These are phyloP conservation scores for Thelonectria discophora DNA, from an alignment of 2,329 filamentous ascomycete genomes.

Conservation along the genomic window DNA sequence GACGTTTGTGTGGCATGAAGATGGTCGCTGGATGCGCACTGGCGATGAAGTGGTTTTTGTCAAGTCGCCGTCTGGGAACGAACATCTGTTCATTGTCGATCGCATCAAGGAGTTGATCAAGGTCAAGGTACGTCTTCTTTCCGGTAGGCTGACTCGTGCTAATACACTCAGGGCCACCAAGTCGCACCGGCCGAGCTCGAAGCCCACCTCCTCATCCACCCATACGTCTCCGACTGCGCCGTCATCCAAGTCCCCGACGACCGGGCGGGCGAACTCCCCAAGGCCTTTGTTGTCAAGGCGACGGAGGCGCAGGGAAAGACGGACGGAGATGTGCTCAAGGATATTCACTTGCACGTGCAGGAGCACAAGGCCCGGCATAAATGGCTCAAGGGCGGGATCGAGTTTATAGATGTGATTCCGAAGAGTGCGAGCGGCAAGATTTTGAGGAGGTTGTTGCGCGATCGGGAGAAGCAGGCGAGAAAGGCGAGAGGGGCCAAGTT, in stretches of 20 bases:
- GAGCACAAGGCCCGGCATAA: conserved; percentile 73
- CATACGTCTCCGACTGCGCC: conserved; percentile 75
- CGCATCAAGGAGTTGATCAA: conserved; percentile 76
- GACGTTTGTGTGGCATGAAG: conserved; percentile 72
- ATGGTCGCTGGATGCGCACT: conserved; percentile 79
- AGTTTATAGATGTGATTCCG: conserved; percentile 71
- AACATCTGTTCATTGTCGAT: conserved; percentile 86
- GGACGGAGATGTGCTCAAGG: conserved; percentile 55
- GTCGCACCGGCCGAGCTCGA: conserved; percentile 82
- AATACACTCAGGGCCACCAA: conserved; percentile 58
- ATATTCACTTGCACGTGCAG: conserved; percentile 67
- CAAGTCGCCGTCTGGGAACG: conserved; percentile 69
- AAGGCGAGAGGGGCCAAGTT: conserved; percentile 10
- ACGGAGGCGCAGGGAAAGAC: conserved; percentile 59
- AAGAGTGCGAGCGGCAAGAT: conserved; percentile 80
- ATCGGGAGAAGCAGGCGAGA: conserved; percentile 62
- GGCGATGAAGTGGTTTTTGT: conserved; percentile 82
- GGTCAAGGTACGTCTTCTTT: conserved; percentile 64
- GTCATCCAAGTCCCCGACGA: conserved; percentile 73
- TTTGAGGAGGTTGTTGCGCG: conserved; percentile 71
- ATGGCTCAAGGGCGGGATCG: conserved; percentile 68
- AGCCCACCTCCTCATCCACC: conserved; percentile 75
- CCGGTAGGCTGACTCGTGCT: too few relatives aligned
- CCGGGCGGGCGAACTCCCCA: conserved; percentile 67
- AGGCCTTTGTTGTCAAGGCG: conserved; percentile 66